phyloP scores from a whole-genome alignment of 768 basidiomycete genomes.

The Jaapia argillacea region DNA sequence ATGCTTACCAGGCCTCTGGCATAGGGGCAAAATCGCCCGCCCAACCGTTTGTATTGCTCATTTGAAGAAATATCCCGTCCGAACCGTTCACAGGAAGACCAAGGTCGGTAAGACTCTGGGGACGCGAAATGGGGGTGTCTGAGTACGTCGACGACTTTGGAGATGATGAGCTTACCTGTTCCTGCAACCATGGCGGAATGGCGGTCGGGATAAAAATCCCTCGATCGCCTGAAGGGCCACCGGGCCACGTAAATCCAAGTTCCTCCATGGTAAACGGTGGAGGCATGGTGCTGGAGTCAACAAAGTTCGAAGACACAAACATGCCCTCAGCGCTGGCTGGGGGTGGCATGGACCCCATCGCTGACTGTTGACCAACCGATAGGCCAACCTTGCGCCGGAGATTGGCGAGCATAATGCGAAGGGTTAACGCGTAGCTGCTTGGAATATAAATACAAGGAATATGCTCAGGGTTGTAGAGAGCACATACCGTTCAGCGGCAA shows the following conservation, averaged over 20 bases:
- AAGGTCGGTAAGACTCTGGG: slow-evolving; percentile 77
- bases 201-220: slow-evolving; percentile 68
- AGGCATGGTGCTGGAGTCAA: slow-evolving; percentile 41
- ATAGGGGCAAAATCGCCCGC: slow-evolving; percentile 62
- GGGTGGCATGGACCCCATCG: slow-evolving; percentile 6
- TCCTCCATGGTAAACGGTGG: slow-evolving; percentile 79
- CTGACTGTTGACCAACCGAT: slow-evolving; percentile 8
- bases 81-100: slow-evolving; percentile 88
- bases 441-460: not conserved
- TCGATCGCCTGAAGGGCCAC: slow-evolving; percentile 28
- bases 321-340: slow-evolving; percentile 48
- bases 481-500: slow-evolving; percentile 76
- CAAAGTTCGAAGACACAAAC: slow-evolving; percentile 42
- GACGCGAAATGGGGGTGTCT: not conserved
- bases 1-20: slow-evolving; percentile 77
- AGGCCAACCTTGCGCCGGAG: slow-evolving; percentile 82
- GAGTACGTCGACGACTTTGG: not conserved
- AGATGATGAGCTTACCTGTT: slow-evolving; percentile 50
- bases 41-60: slow-evolving; percentile 66
- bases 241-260: slow-evolving; percentile 67
- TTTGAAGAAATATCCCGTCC: slow-evolving; percentile 81
- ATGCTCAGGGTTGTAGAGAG: not conserved
- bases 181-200: slow-evolving; percentile 89
- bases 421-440: slow-evolving; percentile 72
- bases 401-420: slow-evolving; percentile 91